Base-by-base conservation (phyloP, 441 rosid genomes). In the Kokia cookei region DNA sequence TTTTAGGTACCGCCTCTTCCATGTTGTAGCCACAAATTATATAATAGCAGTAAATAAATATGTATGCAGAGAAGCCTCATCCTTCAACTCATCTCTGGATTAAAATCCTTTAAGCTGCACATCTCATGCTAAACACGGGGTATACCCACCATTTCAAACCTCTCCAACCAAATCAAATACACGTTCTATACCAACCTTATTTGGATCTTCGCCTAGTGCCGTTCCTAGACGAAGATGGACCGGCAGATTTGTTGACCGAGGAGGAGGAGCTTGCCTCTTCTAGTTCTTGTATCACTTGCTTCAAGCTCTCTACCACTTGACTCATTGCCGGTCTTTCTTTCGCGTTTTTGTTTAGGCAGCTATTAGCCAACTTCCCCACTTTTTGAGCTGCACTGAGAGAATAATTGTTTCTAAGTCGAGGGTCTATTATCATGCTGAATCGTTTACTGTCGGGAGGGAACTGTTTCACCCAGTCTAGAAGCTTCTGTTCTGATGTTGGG, bases 401-500 rank as follows among this genome's bases (percentile, higher is more conserved):
- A 72, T 77, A 88, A 15, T 79, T 76, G 74, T 80, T 83, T 63
- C 84, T 57, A 14, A 88, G 80, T 19, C 71, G 78, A 2, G 82
- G 85, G 69, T 86, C 91, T 3, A 88, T 78, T 19, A 88, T 84
- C 88, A 86, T 86, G 72, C 79, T 82, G 76, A 86, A 88, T 32
- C 68, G 79, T 68, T 76, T 86, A 80, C 87, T 65, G 32, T 86
- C 80, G 0, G 77, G 72, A 27, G 88, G 88, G 80, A 69, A 84
- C 51, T 69, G 80, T 74, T 86, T 88, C 43, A 88, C 88, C 88
- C 89, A 88, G 47, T 88, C 88, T 59, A 86, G 79, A 48, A 88
- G 89, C 73, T 79, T 86, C 68, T 80, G 86, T 74, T 88, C 86
- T 10, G 32, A 47, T 24, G 60, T 32, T 4, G 88, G 89, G 7